phyloP scores from a whole-genome alignment of 1,139 yeast species.

The Yamadazyma trypodendri region DNA sequence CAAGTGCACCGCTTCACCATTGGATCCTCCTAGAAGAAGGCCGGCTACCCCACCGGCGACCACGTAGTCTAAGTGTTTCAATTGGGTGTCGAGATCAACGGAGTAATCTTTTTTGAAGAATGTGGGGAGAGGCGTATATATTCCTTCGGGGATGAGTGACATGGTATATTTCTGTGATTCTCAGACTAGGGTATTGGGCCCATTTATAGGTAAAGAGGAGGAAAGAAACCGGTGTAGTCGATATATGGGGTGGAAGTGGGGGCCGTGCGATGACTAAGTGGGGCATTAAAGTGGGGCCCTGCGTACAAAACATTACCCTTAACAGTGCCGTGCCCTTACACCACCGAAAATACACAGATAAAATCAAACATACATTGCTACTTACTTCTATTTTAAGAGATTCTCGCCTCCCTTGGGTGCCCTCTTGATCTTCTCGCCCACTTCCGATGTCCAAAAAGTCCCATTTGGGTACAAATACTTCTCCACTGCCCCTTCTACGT shows the following conservation, averaged over 20 bases:
- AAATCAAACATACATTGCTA: background rate
- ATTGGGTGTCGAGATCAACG: constrained; percentile 41
- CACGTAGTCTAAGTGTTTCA: constrained; percentile 38
- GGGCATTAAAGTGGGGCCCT: too few species aligned
- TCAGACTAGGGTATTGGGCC: background rate
- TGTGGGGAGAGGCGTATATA: constrained; percentile 49
- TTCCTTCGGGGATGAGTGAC: constrained; percentile 24
- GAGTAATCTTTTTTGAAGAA: constrained; percentile 42
- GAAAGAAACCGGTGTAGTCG: too few species aligned
- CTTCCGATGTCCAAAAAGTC: constrained; percentile 29
- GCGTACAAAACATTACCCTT: too few species aligned
- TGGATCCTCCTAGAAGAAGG: constrained; percentile 46
- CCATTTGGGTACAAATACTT: constrained; percentile 32
- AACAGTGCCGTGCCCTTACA: background rate
- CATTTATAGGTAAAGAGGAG: too few species aligned
- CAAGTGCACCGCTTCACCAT: constrained; percentile 36
- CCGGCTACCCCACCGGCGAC: constrained; percentile 43
- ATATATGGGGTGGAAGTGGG: background rate
- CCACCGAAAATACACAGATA: background rate
- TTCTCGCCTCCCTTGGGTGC: constrained; percentile 18
- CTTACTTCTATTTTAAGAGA: constrained; percentile 2
- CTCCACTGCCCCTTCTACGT: constrained; percentile 27
- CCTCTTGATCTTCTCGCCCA: constrained; percentile 15
- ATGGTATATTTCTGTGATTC: too few species aligned
- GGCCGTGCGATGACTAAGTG: too few species aligned